Percentiles rank a stretch among this genome's conserved stretches.
Evolutionary conservation across 176 grass and related monocot species (phyloP).

Genomic region (Lolium rigidum): DNA sequence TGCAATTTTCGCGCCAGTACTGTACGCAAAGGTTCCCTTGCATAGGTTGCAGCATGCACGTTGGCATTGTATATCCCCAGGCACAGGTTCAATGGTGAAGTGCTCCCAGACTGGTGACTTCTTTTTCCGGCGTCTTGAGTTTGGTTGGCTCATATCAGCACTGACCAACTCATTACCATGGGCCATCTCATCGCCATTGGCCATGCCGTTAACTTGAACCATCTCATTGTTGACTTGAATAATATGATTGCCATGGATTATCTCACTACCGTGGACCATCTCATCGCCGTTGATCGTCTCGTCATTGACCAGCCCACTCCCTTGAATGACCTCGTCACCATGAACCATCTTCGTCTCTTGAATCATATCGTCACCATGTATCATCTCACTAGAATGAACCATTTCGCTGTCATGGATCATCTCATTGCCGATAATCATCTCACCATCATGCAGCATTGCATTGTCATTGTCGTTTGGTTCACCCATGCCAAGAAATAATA

Average conservation of each 20-base stretch:
- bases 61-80: constrained; percentile 11
- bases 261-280: neutral
- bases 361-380: constrained; percentile 11
- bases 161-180: constrained; percentile 4
- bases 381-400: constrained; percentile 23
- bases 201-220: constrained; percentile 21
- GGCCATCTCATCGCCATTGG: constrained; percentile 13
- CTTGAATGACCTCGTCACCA: neutral
- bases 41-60: constrained; percentile 27
- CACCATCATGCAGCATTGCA: constrained; percentile 7
- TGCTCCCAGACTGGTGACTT: constrained; percentile 25
- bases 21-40: constrained; percentile 29
- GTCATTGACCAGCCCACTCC: neutral
- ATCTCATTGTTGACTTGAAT: constrained; percentile 27
- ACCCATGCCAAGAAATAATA: constrained; percentile 26
- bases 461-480: constrained; percentile 22
- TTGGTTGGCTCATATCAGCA: neutral
- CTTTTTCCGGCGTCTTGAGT: constrained; percentile 14
- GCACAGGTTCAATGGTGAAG: constrained; percentile 16
- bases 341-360: neutral
- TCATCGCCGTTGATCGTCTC: neutral
- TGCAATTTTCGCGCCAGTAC: constrained; percentile 9
- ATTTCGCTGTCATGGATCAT: constrained; percentile 12
- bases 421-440: neutral
- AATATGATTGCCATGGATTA: neutral